Percentiles rank a stretch among this genome's conserved stretches.
Conservation (phyloP, 306 rosid species). For the Alnus glutinosa region DNA sequence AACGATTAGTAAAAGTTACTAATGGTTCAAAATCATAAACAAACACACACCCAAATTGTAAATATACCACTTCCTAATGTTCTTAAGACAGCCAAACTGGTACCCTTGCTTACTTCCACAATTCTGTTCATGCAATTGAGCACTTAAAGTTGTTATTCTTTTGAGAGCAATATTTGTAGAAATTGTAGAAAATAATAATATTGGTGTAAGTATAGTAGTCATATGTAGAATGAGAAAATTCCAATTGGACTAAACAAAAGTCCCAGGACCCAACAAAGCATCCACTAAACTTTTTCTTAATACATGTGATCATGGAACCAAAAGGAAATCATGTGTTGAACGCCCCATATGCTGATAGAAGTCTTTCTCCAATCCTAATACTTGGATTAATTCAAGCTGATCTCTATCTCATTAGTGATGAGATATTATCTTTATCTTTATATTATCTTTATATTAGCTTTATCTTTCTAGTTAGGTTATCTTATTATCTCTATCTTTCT, state of each 20-base stretch:
- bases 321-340: not conserved
- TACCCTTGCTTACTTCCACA: not conserved
- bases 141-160: not conserved
- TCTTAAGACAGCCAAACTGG: not conserved
- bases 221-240: too few species aligned
- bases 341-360: too few species aligned
- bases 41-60: not conserved
- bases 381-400: too few species aligned
- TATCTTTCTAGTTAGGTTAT: too few species aligned
- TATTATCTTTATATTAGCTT: too few species aligned
- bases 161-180: not conserved
- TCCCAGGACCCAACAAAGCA: not conserved
- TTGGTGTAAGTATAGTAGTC: not conserved
- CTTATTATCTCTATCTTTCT: too few species aligned
- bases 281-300: not conserved
- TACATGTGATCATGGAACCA: not conserved
- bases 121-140: not conserved
- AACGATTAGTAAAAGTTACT: constrained; percentile 12
- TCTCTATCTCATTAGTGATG: too few species aligned
- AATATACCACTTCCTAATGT: not conserved
- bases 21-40: constrained; percentile 9
- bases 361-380: too few species aligned
- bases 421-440: too few species aligned
- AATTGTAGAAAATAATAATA: not conserved
- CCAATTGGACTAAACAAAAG: too few species aligned